Evolutionary conservation across 1,284 basidiomycete genomes (phyloP), one percentile per base, ranked within the genome.

Genomic region (Irpex sp.): DNA sequence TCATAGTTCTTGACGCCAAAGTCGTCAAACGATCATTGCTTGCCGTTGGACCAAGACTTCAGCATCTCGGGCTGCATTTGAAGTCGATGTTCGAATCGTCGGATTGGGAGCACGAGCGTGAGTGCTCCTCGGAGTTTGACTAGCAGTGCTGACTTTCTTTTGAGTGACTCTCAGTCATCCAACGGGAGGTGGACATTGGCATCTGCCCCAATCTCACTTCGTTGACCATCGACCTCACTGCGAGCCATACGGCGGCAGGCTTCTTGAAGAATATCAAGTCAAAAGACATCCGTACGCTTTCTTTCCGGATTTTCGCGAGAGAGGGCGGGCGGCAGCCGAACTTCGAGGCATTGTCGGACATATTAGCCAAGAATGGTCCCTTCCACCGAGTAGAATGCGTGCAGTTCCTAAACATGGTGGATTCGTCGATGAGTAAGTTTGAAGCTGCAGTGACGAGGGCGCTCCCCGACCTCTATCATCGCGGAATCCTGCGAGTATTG

Each of bases 81-180:
- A 56, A 61, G 56, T 19, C 35, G 6, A 42, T 61, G 37, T 61
- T 61, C 47, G 39, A 49, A n/a, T 57, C 59, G 35, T 37, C 45
- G 7, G 52, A 54, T 28, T 61, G 59, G 59, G 59, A 61, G 37
- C 51, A 36, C 18, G 59, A 61, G 37, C 35, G 59, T 61, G 36
- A 61, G 59, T 47, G 39, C n/a, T 14, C 14, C 39, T 45, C 4
- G 12, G 28, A 33, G 28, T 33, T 6, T 33, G 6, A 33, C 28
- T 33, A 7, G 28, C 28, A 33, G 28, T 33, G 28, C 28, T 33
- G 6, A 33, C 28, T 23, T 6, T 51, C n/a, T 23, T 5, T 23
- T 23, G 19, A 45, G 14, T 45, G 12, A 45, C 12, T 2, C 9
- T 23, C 16, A 54, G 52, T 54, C 18, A 35, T 54, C 36, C 52